Percentiles rank a stretch among this genome's conserved stretches.
phyloP scores from a whole-genome alignment of 1,284 basidiomycete genomes.

The Cutaneotrichosporon spelunceum region DNA sequence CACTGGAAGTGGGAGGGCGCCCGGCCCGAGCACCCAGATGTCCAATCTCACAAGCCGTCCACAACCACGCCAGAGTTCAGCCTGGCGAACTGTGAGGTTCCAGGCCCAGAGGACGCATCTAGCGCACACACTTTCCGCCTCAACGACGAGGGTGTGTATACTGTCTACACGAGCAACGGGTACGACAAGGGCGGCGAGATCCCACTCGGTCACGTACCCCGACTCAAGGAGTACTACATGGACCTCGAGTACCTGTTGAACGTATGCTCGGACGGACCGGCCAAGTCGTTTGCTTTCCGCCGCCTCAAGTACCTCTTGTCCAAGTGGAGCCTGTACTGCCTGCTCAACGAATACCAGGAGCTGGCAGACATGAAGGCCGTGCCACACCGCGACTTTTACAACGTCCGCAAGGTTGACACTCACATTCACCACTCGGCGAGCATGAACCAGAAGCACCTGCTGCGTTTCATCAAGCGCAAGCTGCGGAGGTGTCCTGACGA shows the following conservation, averaged over 20 bases:
- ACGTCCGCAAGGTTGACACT: slow-evolving; percentile 95
- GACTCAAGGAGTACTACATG: slow-evolving; percentile 88
- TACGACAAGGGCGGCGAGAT: slow-evolving; percentile 13
- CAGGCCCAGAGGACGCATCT: slow-evolving; percentile 52
- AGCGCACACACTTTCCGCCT: slow-evolving; percentile 62
- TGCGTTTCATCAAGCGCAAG: slow-evolving; percentile 98
- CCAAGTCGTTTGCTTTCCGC: slow-evolving; percentile 92
- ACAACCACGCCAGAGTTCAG: slow-evolving; percentile 45
- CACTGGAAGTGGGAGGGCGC: slow-evolving; percentile 76
- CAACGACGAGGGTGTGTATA: slow-evolving; percentile 82
- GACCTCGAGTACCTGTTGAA: slow-evolving; percentile 88
- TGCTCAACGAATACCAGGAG: slow-evolving; percentile 93
- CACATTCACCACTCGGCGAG: slow-evolving; percentile 98
- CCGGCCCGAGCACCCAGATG: slow-evolving; percentile 25
- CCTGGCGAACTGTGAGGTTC: slow-evolving; percentile 67
- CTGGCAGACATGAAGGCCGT: slow-evolving; percentile 89
- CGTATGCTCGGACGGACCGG: slow-evolving; percentile 88
- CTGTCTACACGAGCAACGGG: slow-evolving; percentile 59
- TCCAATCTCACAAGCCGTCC: slow-evolving; percentile 29
- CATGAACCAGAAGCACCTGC: slow-evolving; percentile 99
- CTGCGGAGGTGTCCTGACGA: slow-evolving; percentile 63
- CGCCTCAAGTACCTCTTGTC: slow-evolving; percentile 89
- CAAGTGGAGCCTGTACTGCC: slow-evolving; percentile 91
- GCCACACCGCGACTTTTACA: slow-evolving; percentile 84
- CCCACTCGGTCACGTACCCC: slow-evolving; percentile 75